Evolutionary conservation across 1,284 basidiomycete species (phyloP).

Genomic region (Mrakiaceae sp.): DNA sequence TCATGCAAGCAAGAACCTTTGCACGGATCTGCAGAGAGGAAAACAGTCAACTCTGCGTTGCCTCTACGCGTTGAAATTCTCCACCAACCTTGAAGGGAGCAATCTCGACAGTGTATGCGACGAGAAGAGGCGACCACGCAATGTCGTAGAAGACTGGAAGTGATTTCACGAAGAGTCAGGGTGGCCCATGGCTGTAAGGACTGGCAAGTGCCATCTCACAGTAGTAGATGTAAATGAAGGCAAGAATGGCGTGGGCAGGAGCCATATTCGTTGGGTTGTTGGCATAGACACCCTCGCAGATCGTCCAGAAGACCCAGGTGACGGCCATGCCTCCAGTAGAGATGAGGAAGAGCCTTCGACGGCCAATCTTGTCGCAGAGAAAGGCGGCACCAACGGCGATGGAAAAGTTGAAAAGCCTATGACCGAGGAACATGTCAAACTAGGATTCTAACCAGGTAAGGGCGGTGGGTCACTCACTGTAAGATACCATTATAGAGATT

Average conservation of each 20-base stretch:
- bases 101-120: slow-evolving; percentile 63
- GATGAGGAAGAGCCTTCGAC: slow-evolving; percentile 36
- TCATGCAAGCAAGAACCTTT: slow-evolving; percentile 3
- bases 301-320: slow-evolving; percentile 57
- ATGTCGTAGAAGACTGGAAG: slow-evolving; percentile 26
- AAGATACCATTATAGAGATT: slow-evolving; percentile 28
- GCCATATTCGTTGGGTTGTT: slow-evolving; percentile 30
- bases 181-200: background rate
- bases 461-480: too few species aligned
- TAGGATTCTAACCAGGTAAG: too few species aligned
- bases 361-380: slow-evolving; percentile 30
- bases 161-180: background rate
- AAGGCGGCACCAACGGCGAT: slow-evolving; percentile 28
- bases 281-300: slow-evolving; percentile 54
- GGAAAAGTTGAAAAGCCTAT: slow-evolving; percentile 22
- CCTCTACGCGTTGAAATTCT: too few species aligned
- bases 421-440: background rate
- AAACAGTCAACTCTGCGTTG: too few species aligned
- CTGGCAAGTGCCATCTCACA: slow-evolving; percentile 45
- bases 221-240: slow-evolving; percentile 54
- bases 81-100: slow-evolving; percentile 49
- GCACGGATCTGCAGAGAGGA: background rate
- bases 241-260: slow-evolving; percentile 49
- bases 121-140: slow-evolving; percentile 47
- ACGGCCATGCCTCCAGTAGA: slow-evolving; percentile 56